Evolutionary conservation across 495 filamentous ascomycete genomes (phyloP), one percentile per base, ranked within the genome.

Genomic region (Echria macrotheca): DNA sequence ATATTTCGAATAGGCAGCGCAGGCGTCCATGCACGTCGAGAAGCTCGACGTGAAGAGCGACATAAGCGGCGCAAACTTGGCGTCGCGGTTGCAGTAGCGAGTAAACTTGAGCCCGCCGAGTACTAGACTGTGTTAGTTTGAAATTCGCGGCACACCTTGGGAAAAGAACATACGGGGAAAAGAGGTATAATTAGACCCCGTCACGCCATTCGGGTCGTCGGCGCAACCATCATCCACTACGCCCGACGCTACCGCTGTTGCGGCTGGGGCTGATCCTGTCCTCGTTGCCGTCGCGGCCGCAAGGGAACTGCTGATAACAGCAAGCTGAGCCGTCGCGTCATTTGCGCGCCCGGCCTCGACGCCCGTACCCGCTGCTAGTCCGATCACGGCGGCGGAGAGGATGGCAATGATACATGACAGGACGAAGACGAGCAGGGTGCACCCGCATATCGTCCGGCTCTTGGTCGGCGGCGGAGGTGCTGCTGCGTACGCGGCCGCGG

Each of bases 1-100:
- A 35, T 67, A 73, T 5, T 42, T 55, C 7, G 67, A 60, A 43
- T 68, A 75, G 4, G 61, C 61, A 14, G 70, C 65, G 58, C 72
- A 75, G 15, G 70, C 69, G 47, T 75, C 72, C 50, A 75, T 74
- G 59, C 72, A 75, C 23, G 64, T 62, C 52, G 51, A 43, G 41
- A 75, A 75, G 47, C 63, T 57, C 37, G 58, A 50, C 5, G 66
- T 65, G 53, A 73, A 75, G 6, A 75, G 37, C 2, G 64, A 63
- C 5, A 59, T 40, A 4, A 73, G 47, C 2, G 67, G 60, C 0
- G 29, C 10, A 21, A 57, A 52, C 24, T 58, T 57, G 12, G 68
- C 54, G 37, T 75, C 65, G 9, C 49, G 54, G 25, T 69, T 65
- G 57, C 72, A 75, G 52, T 65, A 69, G 32, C 69, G 66, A 23